phyloP scores from a whole-genome alignment of 1,139 yeast genomes.

The Suhomyces panamericanus region DNA sequence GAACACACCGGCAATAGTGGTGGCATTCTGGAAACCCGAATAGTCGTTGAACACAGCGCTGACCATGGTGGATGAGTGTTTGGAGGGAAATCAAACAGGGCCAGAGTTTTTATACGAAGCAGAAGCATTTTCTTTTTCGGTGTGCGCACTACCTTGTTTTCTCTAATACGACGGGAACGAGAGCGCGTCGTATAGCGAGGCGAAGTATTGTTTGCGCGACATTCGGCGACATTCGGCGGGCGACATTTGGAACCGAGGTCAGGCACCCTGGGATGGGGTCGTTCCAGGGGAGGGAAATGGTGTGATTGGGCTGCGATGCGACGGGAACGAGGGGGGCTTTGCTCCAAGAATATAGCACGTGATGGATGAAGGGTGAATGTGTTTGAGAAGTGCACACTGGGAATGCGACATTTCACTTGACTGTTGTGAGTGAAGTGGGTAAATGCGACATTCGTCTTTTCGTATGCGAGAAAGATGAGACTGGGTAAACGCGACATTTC shows the following conservation, averaged over 20 bases:
- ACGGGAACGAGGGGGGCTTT: not conserved
- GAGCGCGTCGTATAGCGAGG: slow-evolving; percentile 1
- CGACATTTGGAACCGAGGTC: not conserved
- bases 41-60: slow-evolving; percentile 42
- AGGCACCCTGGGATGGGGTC: not conserved
- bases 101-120: not conserved
- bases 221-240: not conserved
- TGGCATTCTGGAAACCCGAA: slow-evolving; percentile 39
- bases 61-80: slow-evolving; percentile 5
- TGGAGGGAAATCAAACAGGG: not conserved
- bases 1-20: slow-evolving; percentile 39
- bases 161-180: slow-evolving; percentile 14
- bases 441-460: too few relatives aligned
- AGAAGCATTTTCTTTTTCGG: slow-evolving; percentile 5
- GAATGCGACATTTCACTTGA: too few relatives aligned
- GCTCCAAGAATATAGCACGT: too few relatives aligned
- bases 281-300: too few relatives aligned
- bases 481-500: too few relatives aligned
- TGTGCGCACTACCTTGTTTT: slow-evolving; percentile 4
- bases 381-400: too few relatives aligned
- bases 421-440: too few relatives aligned
- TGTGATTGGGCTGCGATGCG: not conserved
- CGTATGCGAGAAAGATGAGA: too few relatives aligned
- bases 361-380: too few relatives aligned
- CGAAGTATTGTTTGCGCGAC: not conserved